Percentiles rank a stretch among this genome's conserved stretches.
These are phyloP conservation scores for Dictyostelium firmibasis DNA, from an alignment of 78 protist species.

Conservation along the genomic window DNA sequence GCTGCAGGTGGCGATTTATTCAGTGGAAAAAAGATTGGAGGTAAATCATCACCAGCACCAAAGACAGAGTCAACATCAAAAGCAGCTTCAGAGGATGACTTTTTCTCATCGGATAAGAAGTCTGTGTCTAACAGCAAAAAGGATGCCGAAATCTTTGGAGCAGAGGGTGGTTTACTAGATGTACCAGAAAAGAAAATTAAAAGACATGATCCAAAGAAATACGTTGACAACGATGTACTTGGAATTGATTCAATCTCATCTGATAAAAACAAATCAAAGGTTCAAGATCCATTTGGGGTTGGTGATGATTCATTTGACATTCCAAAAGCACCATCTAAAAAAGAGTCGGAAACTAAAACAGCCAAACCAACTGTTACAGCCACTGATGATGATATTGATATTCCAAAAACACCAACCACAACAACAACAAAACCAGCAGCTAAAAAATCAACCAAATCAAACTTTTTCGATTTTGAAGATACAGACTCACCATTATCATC, in stretches of 20 bases:
- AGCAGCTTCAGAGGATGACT: background rate
- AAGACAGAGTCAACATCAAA: background rate
- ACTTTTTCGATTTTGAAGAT: slow-evolving; percentile 45
- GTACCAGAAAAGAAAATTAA: slow-evolving; percentile 17
- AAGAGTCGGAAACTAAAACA: background rate
- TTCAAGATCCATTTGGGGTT: slow-evolving; percentile 30
- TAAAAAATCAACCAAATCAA: background rate
- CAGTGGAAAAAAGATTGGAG: background rate
- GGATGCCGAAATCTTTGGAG: slow-evolving; percentile 41
- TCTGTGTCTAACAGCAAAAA: background rate
- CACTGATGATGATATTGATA: background rate
- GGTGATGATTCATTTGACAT: background rate
- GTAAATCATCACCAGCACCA: slow-evolving; percentile 5
- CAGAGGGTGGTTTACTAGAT: slow-evolving; percentile 52
- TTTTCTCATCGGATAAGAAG: background rate
- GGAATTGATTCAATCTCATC: slow-evolving; percentile 23
- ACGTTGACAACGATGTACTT: slow-evolving; percentile 28
- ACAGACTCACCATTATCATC: background rate
- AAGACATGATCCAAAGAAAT: slow-evolving; percentile 55
- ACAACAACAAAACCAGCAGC: background rate
- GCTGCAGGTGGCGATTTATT: background rate
- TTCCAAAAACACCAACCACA: slow-evolving; percentile 7
- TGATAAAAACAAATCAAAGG: background rate
- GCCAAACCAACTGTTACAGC: background rate
- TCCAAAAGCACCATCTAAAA: background rate